Base-by-base conservation (phyloP, 73 alveolate species). In the Paramecium tetraurelia region DNA sequence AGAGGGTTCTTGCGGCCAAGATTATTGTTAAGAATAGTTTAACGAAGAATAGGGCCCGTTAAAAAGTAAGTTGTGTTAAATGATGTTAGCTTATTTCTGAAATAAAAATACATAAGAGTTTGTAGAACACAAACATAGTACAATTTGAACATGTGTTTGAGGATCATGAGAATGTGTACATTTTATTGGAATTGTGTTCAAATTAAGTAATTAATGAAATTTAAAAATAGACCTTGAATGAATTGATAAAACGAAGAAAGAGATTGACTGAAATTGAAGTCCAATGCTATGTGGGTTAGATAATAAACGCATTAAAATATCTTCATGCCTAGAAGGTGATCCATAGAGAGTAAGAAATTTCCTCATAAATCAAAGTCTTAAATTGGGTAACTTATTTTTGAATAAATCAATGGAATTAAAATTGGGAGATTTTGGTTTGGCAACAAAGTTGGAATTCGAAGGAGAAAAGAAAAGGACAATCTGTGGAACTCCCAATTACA, bases 141-240 rank as follows among this genome's bases (percentile, higher is more conserved):
- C 97, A 98, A 18, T 98, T 97, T 94, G 99, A 98, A 89, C 99
- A 97, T 97, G 99, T 95, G 93, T 98, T 98, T 70, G 99, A 98
- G 92, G 99, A 98, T 77, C 93, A 97, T 22, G 99, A 96, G 84
- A 96, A 96, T 84, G 99, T 97, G 3, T 98, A 97, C 92, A 96
- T 98, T 20, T 89, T 97, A 38, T 92, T 98, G 71, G 99, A 98
- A 93, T 93, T 98, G 40, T 98, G 99, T 92, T 93, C 97, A 53
- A 84, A 87, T 63, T 97, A 98, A 95, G 89, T 76, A 41, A 40
- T 11, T n/a, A 14, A 76, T n/a, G 36, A 12, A 14, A n/a, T 59
- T 59, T 59, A 59, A 48, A 24, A 98, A 75, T 96, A 98, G 93
- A 93, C 93, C 92, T 84, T 98, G 53, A 96, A 97, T 93, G 99